These are phyloP conservation scores for Aspergillus persii DNA, from an alignment of 2,329 filamentous ascomycete species.

Conservation along the genomic window DNA sequence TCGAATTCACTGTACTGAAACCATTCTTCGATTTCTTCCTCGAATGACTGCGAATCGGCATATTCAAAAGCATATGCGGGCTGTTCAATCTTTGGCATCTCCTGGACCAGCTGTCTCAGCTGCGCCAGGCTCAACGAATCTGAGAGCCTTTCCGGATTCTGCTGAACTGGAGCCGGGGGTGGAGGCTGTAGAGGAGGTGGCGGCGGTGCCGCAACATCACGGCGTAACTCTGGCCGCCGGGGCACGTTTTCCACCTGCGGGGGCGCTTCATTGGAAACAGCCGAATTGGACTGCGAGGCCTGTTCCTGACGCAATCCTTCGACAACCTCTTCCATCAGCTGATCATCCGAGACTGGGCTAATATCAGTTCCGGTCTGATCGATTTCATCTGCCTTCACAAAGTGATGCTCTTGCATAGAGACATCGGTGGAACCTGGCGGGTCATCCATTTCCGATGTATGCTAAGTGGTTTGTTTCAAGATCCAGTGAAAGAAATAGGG, in stretches of 20 bases:
- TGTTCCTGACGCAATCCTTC: constrained; percentile 39
- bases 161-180: constrained; percentile 45
- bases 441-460: constrained; percentile 26
- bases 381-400: constrained; percentile 51
- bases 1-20: constrained; percentile 90
- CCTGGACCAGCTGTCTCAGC: constrained; percentile 68
- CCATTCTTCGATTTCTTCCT: constrained; percentile 95
- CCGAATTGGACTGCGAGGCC: constrained; percentile 17
- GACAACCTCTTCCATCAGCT: constrained; percentile 42
- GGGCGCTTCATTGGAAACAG: constrained; percentile 9
- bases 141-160: constrained; percentile 39
- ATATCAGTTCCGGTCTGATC: constrained; percentile 50
- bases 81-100: constrained; percentile 68
- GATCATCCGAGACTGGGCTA: constrained; percentile 43
- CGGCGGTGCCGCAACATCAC: constrained; percentile 33
- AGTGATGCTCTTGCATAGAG: constrained; percentile 35
- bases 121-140: constrained; percentile 76
- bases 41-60: constrained; percentile 68
- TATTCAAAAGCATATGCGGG: constrained; percentile 84
- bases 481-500: background rate
- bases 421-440: constrained; percentile 20
- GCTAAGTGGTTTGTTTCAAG: background rate
- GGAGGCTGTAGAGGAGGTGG: constrained; percentile 47
- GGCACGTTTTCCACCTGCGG: constrained; percentile 17
- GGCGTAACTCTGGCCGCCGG: constrained; percentile 37